phyloP scores from a whole-genome alignment of 2,329 filamentous ascomycete species.

The Knoxdaviesia proteae region DNA sequence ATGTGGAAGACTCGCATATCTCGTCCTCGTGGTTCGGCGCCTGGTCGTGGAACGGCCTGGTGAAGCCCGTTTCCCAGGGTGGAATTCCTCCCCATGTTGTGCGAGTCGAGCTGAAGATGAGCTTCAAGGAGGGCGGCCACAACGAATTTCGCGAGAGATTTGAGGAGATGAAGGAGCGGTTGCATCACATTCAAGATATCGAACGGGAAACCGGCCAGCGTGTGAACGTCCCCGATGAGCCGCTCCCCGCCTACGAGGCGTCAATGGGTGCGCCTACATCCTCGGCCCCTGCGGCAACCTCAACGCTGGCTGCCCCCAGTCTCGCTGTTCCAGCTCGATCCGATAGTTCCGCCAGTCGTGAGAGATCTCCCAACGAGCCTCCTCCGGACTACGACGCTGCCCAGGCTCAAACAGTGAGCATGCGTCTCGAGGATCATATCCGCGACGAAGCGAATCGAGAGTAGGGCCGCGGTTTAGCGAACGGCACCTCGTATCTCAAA shows the following conservation, averaged over 20 bases:
- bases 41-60: slow-evolving; percentile 68
- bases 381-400: slow-evolving; percentile 85
- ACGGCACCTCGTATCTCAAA: too few relatives aligned
- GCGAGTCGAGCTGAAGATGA: slow-evolving; percentile 61
- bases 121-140: slow-evolving; percentile 88
- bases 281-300: background rate
- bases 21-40: slow-evolving; percentile 81
- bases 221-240: slow-evolving; percentile 56
- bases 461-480: slow-evolving; percentile 6
- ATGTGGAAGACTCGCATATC: slow-evolving; percentile 69
- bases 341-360: slow-evolving; percentile 16
- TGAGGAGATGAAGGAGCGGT: slow-evolving; percentile 63
- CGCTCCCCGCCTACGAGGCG: slow-evolving; percentile 71
- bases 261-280: slow-evolving; percentile 14
- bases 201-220: slow-evolving; percentile 45
- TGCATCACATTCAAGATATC: slow-evolving; percentile 62
- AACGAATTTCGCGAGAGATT: slow-evolving; percentile 74
- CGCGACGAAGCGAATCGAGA: slow-evolving; percentile 51
- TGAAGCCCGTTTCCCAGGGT: slow-evolving; percentile 65
- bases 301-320: background rate
- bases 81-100: slow-evolving; percentile 57
- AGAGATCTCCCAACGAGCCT: slow-evolving; percentile 43
- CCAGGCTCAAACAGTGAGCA: slow-evolving; percentile 46
- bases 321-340: slow-evolving; percentile 7
- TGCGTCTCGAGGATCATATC: slow-evolving; percentile 45